Percentiles rank a stretch among this genome's conserved stretches.
phyloP scores from a whole-genome alignment of 208 protist genomes.

The Naegleria lovaniensis region DNA sequence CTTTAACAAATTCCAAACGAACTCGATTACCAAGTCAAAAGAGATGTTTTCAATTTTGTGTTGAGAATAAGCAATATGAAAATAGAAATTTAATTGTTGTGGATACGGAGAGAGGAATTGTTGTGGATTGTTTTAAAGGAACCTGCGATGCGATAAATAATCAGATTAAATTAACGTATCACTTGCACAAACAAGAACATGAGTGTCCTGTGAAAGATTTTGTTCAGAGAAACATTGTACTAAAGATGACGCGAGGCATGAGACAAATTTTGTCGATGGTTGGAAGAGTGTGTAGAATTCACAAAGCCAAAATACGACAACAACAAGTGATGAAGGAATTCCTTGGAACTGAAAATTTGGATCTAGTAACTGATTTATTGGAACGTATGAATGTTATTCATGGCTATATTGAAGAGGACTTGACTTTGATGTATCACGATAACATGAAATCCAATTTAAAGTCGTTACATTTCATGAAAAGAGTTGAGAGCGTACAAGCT shows the following conservation, averaged over 20 bases:
- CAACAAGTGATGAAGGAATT: background rate
- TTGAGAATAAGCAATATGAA: background rate
- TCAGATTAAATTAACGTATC: background rate
- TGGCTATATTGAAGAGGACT: background rate
- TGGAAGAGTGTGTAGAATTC: background rate
- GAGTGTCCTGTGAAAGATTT: background rate
- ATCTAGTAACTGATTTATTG: background rate
- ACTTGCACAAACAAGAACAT: background rate
- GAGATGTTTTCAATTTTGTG: background rate
- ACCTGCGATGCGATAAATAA: conserved; percentile 12
- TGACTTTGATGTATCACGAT: background rate
- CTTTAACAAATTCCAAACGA: background rate
- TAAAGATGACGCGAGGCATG: background rate
- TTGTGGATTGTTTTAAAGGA: conserved; percentile 21
- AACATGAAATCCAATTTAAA: background rate
- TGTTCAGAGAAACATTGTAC: conserved; percentile 4
- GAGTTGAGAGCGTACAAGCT: background rate
- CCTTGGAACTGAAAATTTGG: background rate
- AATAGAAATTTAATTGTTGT: conserved; percentile 6
- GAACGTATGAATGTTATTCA: background rate
- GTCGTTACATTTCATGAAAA: background rate
- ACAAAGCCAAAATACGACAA: background rate
- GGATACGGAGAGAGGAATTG: background rate
- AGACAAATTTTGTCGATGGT: conserved; percentile 2
- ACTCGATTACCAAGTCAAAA: background rate